Evolutionary conservation across 805 yeast species (phyloP).

Genomic region (Candida pini): DNA sequence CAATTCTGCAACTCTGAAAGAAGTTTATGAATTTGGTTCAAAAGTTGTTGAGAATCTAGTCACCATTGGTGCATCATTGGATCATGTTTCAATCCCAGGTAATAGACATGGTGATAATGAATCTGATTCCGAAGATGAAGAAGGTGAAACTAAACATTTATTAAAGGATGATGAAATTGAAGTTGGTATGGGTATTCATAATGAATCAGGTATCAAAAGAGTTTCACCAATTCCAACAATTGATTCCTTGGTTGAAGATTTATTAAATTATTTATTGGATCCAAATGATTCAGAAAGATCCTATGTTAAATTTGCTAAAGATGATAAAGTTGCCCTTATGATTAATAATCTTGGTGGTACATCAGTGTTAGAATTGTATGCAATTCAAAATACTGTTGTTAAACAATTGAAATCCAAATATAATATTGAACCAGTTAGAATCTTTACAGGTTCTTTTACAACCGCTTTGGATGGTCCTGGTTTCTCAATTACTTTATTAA

Average conservation of each 20-base stretch:
- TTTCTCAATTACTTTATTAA: conserved; percentile 76
- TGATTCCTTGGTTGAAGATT: conserved; percentile 49
- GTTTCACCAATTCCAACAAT: conserved; percentile 65
- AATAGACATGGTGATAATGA: conserved; percentile 45
- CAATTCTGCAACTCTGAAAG: conserved; percentile 38
- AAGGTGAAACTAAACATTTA: conserved; percentile 33
- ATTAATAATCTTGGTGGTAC: conserved; percentile 90
- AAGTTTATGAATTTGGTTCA: conserved; percentile 54
- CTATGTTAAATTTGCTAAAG: conserved; percentile 60
- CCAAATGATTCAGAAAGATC: conserved; percentile 69
- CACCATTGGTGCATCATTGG: conserved; percentile 85
- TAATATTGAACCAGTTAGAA: conserved; percentile 57
- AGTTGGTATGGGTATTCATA: conserved; percentile 93
- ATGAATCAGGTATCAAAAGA: conserved; percentile 80
- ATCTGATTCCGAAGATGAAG: conserved; percentile 17
- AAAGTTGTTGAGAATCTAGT: conserved; percentile 61
- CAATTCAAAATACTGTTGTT: conserved; percentile 58
- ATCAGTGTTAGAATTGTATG: conserved; percentile 70
- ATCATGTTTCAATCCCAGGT: conserved; percentile 88
- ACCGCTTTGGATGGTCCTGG: conserved; percentile 93
- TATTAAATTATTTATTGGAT: conserved; percentile 60
- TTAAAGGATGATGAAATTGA: conserved; percentile 67
- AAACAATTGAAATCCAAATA: conserved; percentile 47
- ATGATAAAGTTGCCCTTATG: conserved; percentile 61
- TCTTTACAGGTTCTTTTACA: conserved; percentile 72